Conservation (phyloP, 306 rosid species). For the Psophocarpus tetragonolobus region DNA sequence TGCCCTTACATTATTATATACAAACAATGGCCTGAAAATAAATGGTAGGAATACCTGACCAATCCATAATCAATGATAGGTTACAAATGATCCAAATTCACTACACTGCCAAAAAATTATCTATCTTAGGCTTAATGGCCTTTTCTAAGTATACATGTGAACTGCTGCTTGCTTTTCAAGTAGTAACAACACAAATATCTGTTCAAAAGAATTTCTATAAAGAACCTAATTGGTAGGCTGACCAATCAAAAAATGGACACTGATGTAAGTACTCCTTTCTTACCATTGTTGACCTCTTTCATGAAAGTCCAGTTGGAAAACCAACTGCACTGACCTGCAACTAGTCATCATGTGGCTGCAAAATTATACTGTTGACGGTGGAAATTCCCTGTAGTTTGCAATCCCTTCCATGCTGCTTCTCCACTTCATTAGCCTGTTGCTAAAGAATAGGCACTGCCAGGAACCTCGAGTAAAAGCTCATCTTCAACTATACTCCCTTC, state of each 20-base stretch:
- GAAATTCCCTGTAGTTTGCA: background rate
- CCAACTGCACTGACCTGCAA: background rate
- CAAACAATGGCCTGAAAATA: slow-evolving; percentile 6
- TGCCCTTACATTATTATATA: slow-evolving; percentile 1
- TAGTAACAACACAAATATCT: background rate
- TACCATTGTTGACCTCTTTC: slow-evolving; percentile 23
- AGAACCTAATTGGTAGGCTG: background rate
- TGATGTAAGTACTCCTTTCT: background rate
- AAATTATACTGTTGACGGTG: slow-evolving; percentile 4
- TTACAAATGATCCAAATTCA: background rate
- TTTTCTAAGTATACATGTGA: slow-evolving; percentile 1
- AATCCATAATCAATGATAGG: background rate
- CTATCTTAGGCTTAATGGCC: background rate
- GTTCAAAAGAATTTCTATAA: background rate
- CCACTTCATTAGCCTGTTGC: slow-evolving; percentile 34
- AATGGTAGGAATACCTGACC: background rate
- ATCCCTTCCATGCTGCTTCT: slow-evolving; percentile 32
- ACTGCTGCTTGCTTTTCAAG: background rate
- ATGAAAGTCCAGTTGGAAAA: background rate
- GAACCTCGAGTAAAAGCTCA: slow-evolving; percentile 75
- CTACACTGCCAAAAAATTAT: background rate
- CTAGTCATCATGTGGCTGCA: background rate
- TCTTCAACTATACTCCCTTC: slow-evolving; percentile 49
- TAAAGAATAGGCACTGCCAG: slow-evolving; percentile 84
- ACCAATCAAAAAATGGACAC: slow-evolving; percentile 1